Percentiles rank a stretch among this genome's conserved stretches.
phyloP scores from a whole-genome alignment of 768 basidiomycete species.

The Boletales sp. region DNA sequence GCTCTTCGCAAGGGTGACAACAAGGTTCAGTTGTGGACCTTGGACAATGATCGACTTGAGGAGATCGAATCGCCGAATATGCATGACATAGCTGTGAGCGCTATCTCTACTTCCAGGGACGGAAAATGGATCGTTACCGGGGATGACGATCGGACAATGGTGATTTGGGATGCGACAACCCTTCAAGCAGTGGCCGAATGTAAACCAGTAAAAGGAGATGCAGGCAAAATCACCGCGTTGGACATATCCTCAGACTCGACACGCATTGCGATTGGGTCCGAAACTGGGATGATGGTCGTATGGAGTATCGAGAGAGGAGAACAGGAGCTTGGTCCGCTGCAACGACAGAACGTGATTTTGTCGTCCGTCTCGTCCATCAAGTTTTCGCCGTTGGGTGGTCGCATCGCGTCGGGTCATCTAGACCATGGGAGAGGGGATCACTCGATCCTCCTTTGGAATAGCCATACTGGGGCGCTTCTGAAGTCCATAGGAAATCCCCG shows the following conservation, averaged over 20 bases:
- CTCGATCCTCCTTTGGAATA: conserved; percentile 13
- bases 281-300: conserved; percentile 1
- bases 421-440: neutral
- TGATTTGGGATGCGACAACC: conserved; percentile 1
- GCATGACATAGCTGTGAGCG: neutral
- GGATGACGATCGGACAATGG: conserved; percentile 1
- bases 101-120: conserved; percentile 5
- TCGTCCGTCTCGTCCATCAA: conserved; percentile 10
- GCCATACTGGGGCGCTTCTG: conserved; percentile 6
- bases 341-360: neutral
- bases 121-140: conserved; percentile 10
- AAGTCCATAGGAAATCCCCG: neutral
- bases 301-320: conserved; percentile 1
- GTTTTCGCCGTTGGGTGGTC: conserved; percentile 14
- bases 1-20: neutral
- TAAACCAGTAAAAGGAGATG: neutral
- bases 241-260: conserved; percentile 8
- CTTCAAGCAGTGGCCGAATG: neutral
- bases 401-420: conserved; percentile 6
- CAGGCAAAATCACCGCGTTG: conserved; percentile 3
- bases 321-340: conserved; percentile 2
- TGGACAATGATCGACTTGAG: neutral
- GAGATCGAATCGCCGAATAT: neutral
- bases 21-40: neutral
- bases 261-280: conserved; percentile 3